Evolutionary conservation across 192 early-diverging fungal species (phyloP).

Genomic region (Coemansia sp.): DNA sequence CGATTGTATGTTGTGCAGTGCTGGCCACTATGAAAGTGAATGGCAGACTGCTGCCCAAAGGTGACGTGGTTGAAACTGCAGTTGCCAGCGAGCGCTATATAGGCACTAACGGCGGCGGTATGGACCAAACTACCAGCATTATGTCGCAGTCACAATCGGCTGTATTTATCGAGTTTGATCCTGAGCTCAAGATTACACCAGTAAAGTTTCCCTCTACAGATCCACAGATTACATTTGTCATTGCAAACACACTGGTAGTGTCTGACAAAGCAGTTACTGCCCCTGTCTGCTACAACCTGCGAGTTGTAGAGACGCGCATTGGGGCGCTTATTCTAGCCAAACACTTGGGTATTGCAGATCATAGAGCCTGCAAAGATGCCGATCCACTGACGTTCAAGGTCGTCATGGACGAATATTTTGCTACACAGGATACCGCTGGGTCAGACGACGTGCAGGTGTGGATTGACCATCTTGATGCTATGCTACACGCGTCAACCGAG

Average conservation of each 20-base stretch:
- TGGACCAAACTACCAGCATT: conserved; percentile 92
- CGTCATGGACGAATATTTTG: conserved; percentile 47
- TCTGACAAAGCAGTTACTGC: conserved; percentile 87
- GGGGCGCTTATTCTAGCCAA: conserved; percentile 67
- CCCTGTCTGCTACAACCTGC: conserved; percentile 86
- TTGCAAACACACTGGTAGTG: conserved; percentile 84
- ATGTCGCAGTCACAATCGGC: conserved; percentile 70
- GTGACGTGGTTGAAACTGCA: conserved; percentile 60
- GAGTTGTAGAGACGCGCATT: conserved; percentile 87
- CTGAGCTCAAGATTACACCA: conserved; percentile 61
- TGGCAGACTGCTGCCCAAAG: conserved; percentile 11
- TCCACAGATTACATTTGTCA: conserved; percentile 68
- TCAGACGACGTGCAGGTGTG: conserved; percentile 20
- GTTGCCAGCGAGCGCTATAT: conserved; percentile 79
- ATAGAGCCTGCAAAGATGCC: conserved; percentile 57
- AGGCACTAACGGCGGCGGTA: conserved; percentile 69
- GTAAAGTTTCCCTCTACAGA: conserved; percentile 63
- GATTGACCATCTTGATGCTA: conserved; percentile 31
- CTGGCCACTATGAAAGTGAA: conserved; percentile 11
- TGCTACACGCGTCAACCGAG: conserved; percentile 17
- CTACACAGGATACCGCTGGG: neutral
- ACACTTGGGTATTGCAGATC: conserved; percentile 48
- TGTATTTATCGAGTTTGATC: conserved; percentile 81
- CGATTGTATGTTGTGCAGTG: conserved; percentile 75
- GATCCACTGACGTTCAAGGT: conserved; percentile 57